Evolutionary conservation across 805 yeast species (phyloP), one percentile per base, ranked within the genome.

Genomic region (Ogataea philodendri): DNA sequence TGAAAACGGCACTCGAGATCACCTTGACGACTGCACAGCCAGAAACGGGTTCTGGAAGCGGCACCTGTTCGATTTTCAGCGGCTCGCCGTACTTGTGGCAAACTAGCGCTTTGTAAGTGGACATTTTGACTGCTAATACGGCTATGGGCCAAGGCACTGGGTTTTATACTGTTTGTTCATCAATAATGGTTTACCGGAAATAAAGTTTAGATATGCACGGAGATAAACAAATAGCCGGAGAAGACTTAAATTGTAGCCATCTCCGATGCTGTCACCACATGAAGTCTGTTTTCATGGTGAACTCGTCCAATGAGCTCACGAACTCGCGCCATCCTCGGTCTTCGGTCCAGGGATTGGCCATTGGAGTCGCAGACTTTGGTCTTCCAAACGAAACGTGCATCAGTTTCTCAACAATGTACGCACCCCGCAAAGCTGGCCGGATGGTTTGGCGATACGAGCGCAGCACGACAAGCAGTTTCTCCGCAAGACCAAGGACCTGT

Each of bases 371-470:
- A 5, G 26, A 8, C 26, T 4, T 22, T 8, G 11, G 14, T 14
- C 21, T 22, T 6, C n/a, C n/a, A n/a, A 24, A 15, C 26, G 41
- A 11, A 22, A 45, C 38, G 14, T 35, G 36, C 11, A 44, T 32
- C 11, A 54, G 22, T 17, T 35, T 45, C 22, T 46, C 46, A 9
- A 52, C 36, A 5, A 52, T 45, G 18, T 43, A 49, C 1, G 46
- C 25, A 6, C 58, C 58, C 13, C 58, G 39, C 8, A 46, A 22
- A 3, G 58, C 57, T 7, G 55, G 49, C 27, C 52, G 40, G 18
- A 49, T 38, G 3, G 41, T 31, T 9, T 32, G 39, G 30, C 32
- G 40, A 16, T 44, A 52, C 4, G 48, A 30, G 3, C 34, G 41
- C 18, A 53, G 32, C 5, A 41, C 23, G 6, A 41, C 39, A 3